Conservation (phyloP, 805 yeast species). For the Wickerhamomyces bisporus region DNA sequence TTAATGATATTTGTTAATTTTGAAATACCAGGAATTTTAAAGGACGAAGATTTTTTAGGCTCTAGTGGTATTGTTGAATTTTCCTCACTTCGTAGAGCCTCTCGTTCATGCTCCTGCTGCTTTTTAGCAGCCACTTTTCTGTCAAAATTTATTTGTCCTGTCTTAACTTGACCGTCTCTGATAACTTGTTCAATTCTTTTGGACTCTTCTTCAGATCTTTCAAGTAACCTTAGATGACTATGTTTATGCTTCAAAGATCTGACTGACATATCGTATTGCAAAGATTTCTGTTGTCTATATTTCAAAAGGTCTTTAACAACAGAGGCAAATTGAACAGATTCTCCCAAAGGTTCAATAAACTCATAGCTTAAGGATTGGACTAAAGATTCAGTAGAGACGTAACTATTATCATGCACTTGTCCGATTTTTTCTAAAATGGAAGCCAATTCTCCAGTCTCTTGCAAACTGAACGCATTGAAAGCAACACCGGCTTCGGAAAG, state of each 20-base stretch:
- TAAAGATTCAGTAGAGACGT: conserved; percentile 44
- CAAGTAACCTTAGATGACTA: conserved; percentile 30
- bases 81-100: conserved; percentile 1
- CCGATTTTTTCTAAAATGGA: conserved; percentile 73
- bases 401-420: conserved; percentile 73
- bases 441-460: conserved; percentile 37
- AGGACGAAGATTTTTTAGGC: conserved; percentile 29
- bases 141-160: conserved; percentile 26
- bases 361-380: conserved; percentile 50
- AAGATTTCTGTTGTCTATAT: conserved; percentile 46
- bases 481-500: conserved; percentile 70
- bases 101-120: conserved; percentile 8
- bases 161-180: conserved; percentile 17
- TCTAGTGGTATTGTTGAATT: conserved; percentile 13
- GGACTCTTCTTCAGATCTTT: conserved; percentile 39
- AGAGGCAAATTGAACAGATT: conserved; percentile 60
- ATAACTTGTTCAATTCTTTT: conserved; percentile 33
- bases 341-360: conserved; percentile 65
- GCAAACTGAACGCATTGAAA: conserved; percentile 54
- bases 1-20: conserved; percentile 47
- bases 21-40: conserved; percentile 50
- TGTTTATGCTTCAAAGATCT: conserved; percentile 32
- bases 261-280: conserved; percentile 39
- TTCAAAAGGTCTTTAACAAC: conserved; percentile 51
- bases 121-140: conserved; percentile 19